Percentiles rank a stretch among this genome's conserved stretches.
Evolutionary conservation across 306 rosid genomes (phyloP).

Genomic region (Ziziphus jujuba): DNA sequence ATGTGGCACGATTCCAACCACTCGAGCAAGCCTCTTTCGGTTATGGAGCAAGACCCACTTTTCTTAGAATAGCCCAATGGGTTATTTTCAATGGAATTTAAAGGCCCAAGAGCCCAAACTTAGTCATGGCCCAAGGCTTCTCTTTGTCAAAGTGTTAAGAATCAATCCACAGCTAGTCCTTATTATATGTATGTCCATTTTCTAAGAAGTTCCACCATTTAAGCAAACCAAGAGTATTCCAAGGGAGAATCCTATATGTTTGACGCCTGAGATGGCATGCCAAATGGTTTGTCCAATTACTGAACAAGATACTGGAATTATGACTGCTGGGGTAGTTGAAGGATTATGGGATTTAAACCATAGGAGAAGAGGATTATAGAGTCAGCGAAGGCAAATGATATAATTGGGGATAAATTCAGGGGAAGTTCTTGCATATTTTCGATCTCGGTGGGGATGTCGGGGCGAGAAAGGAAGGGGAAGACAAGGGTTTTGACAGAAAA

Average conservation of each 20-base stretch:
- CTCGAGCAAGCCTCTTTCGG: slow-evolving; percentile 17
- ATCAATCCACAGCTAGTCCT: slow-evolving; percentile 48
- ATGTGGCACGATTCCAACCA: slow-evolving; percentile 43
- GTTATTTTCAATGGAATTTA: slow-evolving; percentile 31
- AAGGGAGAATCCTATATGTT: slow-evolving; percentile 46
- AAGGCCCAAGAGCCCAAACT: slow-evolving; percentile 55
- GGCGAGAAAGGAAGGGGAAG: slow-evolving; percentile 46
- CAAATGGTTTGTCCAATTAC: slow-evolving; percentile 46
- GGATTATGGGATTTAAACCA: slow-evolving; percentile 39
- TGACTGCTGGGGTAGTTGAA: slow-evolving; percentile 30
- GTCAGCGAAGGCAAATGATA: slow-evolving; percentile 28
- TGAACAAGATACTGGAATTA: slow-evolving; percentile 58
- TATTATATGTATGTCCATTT: slow-evolving; percentile 2
- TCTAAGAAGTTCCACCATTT: slow-evolving; percentile 22
- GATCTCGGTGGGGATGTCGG: slow-evolving; percentile 35
- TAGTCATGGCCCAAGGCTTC: slow-evolving; percentile 36
- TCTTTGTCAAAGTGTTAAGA: slow-evolving; percentile 36
- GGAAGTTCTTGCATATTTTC: slow-evolving; percentile 52
- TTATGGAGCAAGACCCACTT: slow-evolving; percentile 37
- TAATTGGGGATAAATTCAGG: background rate
- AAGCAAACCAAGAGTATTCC: slow-evolving; percentile 39
- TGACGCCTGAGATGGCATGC: slow-evolving; percentile 40
- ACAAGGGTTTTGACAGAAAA: slow-evolving; percentile 8
- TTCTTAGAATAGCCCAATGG: background rate
- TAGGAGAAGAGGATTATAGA: slow-evolving; percentile 20